phyloP scores from a whole-genome alignment of 768 basidiomycete genomes.

The Auricularia sp. region DNA sequence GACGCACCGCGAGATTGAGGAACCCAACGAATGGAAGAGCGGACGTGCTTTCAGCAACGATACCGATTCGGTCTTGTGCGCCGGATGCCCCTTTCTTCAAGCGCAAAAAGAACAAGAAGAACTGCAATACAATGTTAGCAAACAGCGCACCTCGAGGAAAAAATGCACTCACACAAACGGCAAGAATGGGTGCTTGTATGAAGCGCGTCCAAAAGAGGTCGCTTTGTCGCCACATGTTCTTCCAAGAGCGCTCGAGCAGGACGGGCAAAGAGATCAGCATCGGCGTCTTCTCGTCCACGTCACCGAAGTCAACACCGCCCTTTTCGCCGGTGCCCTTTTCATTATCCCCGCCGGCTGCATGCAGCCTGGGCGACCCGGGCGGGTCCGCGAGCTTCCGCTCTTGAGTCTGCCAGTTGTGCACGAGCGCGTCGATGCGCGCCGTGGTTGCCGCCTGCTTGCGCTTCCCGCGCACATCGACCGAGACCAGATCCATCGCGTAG shows the following conservation, averaged over 20 bases:
- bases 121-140: conserved; percentile 7
- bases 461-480: conserved; percentile 8
- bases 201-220: conserved; percentile 18
- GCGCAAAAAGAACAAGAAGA: conserved; percentile 28
- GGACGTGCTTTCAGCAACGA: conserved; percentile 17
- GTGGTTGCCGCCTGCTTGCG: conserved; percentile 5
- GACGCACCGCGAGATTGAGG: conserved; percentile 13
- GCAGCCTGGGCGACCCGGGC: not conserved
- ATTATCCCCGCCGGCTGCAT: conserved; percentile 6
- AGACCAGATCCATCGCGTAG: conserved; percentile 28
- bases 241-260: conserved; percentile 26
- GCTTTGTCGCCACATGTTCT: conserved; percentile 29
- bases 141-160: conserved; percentile 14
- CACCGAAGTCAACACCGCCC: not conserved
- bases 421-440: conserved; percentile 2
- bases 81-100: conserved; percentile 25
- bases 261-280: conserved; percentile 28
- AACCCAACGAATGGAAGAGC: conserved; percentile 27
- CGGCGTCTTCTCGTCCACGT: conserved; percentile 16
- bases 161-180: conserved; percentile 13
- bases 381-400: conserved; percentile 9
- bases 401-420: conserved; percentile 4
- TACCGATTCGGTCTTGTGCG: conserved; percentile 32
- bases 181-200: conserved; percentile 13
- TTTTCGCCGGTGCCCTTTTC: conserved; percentile 3